These are phyloP conservation scores for Cercospora sp. DNA, from an alignment of 2,329 filamentous ascomycete species.

Conservation along the genomic window DNA sequence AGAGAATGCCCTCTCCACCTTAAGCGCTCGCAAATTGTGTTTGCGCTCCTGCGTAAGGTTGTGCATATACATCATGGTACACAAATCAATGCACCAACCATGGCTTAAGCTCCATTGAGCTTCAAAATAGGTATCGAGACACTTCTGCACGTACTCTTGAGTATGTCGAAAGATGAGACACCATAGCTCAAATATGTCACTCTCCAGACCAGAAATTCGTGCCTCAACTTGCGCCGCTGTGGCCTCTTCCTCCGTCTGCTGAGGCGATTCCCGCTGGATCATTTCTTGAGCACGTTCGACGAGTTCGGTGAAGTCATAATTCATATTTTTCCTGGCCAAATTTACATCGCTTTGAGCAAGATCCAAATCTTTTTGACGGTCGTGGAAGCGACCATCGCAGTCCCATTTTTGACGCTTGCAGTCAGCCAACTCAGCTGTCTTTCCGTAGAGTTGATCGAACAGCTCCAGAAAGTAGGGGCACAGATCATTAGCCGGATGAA, in stretches of 20 bases:
- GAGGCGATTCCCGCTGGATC: neutral
- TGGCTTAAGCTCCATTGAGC: neutral
- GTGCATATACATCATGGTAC: neutral
- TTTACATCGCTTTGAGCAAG: neutral
- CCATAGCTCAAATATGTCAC: neutral
- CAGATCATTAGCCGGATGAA: neutral
- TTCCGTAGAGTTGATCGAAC: neutral
- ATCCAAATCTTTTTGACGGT: neutral
- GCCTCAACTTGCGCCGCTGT: neutral
- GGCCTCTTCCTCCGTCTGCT: neutral
- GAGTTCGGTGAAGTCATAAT: neutral
- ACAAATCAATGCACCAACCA: neutral
- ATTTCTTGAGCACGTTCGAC: neutral
- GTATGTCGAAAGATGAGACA: neutral
- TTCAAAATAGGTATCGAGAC: neutral
- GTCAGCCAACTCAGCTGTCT: neutral
- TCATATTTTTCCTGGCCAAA: neutral
- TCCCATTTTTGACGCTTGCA: neutral
- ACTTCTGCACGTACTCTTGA: neutral
- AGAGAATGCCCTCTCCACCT: neutral
- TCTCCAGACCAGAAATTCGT: neutral
- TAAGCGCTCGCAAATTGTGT: neutral
- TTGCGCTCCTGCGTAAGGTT: neutral
- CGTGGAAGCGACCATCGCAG: neutral
- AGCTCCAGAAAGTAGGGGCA: neutral